Conservation (phyloP, 2,329 filamentous ascomycete species). For the Fusarium avenaceum region DNA sequence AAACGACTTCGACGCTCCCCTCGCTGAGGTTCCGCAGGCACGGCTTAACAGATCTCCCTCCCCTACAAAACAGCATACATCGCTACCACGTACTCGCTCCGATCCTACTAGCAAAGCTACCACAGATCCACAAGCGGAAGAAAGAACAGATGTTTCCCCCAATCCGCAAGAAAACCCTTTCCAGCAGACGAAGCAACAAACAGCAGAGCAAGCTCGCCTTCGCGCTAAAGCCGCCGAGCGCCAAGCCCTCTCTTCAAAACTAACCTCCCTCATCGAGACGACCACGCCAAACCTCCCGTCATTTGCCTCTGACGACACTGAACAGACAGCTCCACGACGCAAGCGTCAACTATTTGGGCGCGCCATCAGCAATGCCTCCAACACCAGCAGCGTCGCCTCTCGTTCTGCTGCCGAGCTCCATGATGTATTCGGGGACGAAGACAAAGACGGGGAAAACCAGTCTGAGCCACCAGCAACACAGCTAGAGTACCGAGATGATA, state of each 20-base stretch:
- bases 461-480: constrained; percentile 63
- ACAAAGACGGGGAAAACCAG: constrained; percentile 43
- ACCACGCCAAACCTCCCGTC: constrained; percentile 36
- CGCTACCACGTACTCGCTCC: constrained; percentile 54
- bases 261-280: constrained; percentile 60
- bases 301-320: constrained; percentile 33
- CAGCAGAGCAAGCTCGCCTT: constrained; percentile 45
- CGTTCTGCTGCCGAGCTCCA: constrained; percentile 54
- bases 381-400: constrained; percentile 62
- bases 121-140: constrained; percentile 6
- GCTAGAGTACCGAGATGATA: constrained; percentile 66
- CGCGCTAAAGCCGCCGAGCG: constrained; percentile 56
- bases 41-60: constrained; percentile 59
- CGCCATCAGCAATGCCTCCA: constrained; percentile 70
- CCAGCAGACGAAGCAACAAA: constrained; percentile 29
- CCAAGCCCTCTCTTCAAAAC: constrained; percentile 58
- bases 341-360: constrained; percentile 69
- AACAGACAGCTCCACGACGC: constrained; percentile 45
- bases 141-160: neutral
- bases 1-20: constrained; percentile 51
- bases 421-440: constrained; percentile 41
- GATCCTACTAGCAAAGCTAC: constrained; percentile 50
- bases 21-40: constrained; percentile 59
- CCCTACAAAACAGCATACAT: constrained; percentile 47
- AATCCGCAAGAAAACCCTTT: constrained; percentile 6